Conservation (phyloP, 1,139 yeast species). For the Saccharomycopsis hybrid region DNA sequence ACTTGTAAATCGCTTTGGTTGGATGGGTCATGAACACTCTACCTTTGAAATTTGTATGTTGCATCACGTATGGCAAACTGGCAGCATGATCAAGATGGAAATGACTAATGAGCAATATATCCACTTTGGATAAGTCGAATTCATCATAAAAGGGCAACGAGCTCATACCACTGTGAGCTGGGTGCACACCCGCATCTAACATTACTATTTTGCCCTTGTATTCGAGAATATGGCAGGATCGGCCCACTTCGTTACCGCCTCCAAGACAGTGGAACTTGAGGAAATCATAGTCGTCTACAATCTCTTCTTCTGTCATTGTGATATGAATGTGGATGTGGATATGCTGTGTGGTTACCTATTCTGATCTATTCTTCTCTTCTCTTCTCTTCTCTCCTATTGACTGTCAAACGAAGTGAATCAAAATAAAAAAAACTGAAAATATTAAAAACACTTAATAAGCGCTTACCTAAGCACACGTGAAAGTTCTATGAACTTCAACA, state of each 20-base stretch:
- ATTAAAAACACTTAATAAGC: too few relatives aligned
- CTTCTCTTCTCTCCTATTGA: too few relatives aligned
- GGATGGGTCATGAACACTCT: slow-evolving; percentile 99
- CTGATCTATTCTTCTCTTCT: too few relatives aligned
- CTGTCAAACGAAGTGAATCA: too few relatives aligned
- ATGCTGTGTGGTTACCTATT: too few relatives aligned
- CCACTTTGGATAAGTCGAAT: slow-evolving; percentile 82
- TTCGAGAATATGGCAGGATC: slow-evolving; percentile 89
- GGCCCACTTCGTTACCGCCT: slow-evolving; percentile 98
- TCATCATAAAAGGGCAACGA: slow-evolving; percentile 94
- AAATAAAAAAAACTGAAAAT: too few relatives aligned
- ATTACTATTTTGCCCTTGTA: slow-evolving; percentile 94
- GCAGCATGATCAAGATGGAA: slow-evolving; percentile 98
- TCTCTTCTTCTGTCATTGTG: slow-evolving; percentile 2
- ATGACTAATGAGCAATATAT: slow-evolving; percentile 80
- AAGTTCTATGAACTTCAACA: too few relatives aligned
- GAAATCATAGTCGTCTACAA: slow-evolving; percentile 32
- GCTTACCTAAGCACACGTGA: too few relatives aligned
- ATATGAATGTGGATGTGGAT: background rate
- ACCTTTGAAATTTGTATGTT: slow-evolving; percentile 88
- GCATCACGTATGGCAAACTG: slow-evolving; percentile 95
- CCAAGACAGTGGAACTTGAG: slow-evolving; percentile 89
- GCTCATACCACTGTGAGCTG: slow-evolving; percentile 85
- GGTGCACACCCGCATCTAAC: slow-evolving; percentile 97
- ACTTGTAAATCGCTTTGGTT: slow-evolving; percentile 92